These are phyloP conservation scores for Dryadomyces sulphureus DNA, from an alignment of 2,329 filamentous ascomycete species.

Conservation along the genomic window DNA sequence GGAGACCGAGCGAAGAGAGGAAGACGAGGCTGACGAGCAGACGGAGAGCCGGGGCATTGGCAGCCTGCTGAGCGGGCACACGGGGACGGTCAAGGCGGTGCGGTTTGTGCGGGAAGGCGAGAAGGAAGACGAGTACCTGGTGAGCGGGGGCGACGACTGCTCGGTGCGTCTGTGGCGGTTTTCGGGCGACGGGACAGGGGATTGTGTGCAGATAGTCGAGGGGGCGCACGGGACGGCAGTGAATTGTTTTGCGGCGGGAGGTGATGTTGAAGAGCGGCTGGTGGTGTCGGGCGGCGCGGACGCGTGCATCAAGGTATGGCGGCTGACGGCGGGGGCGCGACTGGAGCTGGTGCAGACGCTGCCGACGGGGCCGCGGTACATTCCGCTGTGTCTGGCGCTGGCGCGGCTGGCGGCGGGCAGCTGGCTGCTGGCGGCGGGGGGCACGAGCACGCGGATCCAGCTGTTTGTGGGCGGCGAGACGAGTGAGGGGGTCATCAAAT, in stretches of 20 bases:
- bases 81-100: constrained; percentile 66
- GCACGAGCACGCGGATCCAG: constrained; percentile 71
- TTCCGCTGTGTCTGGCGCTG: constrained; percentile 66
- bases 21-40: not conserved
- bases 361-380: constrained; percentile 59
- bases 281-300: constrained; percentile 73
- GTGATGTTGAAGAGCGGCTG: constrained; percentile 13
- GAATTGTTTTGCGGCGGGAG: constrained; percentile 44
- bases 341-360: constrained; percentile 66
- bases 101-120: constrained; percentile 47
- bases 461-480: constrained; percentile 44
- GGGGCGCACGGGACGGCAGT: constrained; percentile 61
- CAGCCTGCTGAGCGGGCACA: constrained; percentile 59
- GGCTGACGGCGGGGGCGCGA: constrained; percentile 21
- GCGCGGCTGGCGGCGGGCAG: constrained; percentile 50
- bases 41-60: constrained; percentile 39
- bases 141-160: constrained; percentile 74
- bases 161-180: constrained; percentile 58
- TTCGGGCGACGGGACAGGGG: constrained; percentile 16
- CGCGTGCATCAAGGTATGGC: constrained; percentile 59
- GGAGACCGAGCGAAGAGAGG: not conserved
- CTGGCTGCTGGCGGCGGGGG: constrained; percentile 66
- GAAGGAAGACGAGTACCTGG: constrained; percentile 29
- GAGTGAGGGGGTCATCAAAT: constrained; percentile 24
- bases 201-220: constrained; percentile 37